Percentiles rank a stretch among this genome's conserved stretches.
Conservation (phyloP, 306 rosid species). For the Crataegus laevigata region DNA sequence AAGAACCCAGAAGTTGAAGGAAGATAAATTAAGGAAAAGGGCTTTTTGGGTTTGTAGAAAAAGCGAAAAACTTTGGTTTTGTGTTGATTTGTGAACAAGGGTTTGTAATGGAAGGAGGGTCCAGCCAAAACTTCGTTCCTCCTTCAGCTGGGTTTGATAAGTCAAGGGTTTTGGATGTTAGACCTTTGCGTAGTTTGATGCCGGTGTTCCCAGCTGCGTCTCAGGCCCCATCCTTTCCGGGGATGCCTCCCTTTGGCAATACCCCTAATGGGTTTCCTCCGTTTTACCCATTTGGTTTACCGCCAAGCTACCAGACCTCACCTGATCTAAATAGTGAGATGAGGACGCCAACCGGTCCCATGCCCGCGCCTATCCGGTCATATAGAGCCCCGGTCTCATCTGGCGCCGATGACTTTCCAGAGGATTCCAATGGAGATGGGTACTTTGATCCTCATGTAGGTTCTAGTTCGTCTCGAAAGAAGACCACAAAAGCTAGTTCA, state of each 20-base stretch:
- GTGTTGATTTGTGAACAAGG: slow-evolving; percentile 12
- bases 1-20: neutral
- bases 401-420: slow-evolving; percentile 9
- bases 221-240: slow-evolving; percentile 21
- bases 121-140: slow-evolving; percentile 34
- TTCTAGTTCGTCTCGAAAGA: slow-evolving; percentile 22
- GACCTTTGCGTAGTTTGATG: slow-evolving; percentile 48
- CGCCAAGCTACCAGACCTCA: slow-evolving; percentile 22
- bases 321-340: slow-evolving; percentile 15
- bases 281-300: slow-evolving; percentile 30
- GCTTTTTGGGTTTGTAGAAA: neutral
- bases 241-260: slow-evolving; percentile 9
- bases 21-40: neutral
- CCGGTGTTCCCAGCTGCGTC: slow-evolving; percentile 39
- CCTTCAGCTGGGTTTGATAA: slow-evolving; percentile 42
- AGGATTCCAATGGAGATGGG: slow-evolving; percentile 12
- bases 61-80: neutral
- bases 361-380: slow-evolving; percentile 40
- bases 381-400: slow-evolving; percentile 13
- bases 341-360: slow-evolving; percentile 10
- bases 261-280: slow-evolving; percentile 45
- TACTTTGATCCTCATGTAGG: slow-evolving; percentile 11
- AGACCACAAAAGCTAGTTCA: slow-evolving; percentile 18
- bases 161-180: slow-evolving; percentile 50
- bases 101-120: slow-evolving; percentile 42